Conservation (phyloP, 2,329 filamentous ascomycete genomes). For the Ciborinia camelliae region DNA sequence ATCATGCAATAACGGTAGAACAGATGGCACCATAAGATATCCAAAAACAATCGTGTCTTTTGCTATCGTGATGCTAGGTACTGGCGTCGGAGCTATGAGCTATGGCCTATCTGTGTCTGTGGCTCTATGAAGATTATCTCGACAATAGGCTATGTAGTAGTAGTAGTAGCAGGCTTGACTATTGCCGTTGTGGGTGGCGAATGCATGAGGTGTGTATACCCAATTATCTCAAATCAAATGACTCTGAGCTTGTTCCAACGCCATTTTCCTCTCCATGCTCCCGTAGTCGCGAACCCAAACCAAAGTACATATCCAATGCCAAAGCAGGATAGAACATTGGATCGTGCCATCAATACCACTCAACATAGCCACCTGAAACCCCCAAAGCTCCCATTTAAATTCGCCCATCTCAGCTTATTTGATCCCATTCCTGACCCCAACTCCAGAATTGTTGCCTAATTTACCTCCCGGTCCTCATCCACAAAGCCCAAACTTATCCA, state of each 20-base stretch:
- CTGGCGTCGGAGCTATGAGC: conserved; percentile 53
- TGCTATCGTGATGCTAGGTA: conserved; percentile 78
- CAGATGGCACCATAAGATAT: conserved; percentile 39
- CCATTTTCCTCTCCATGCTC: conserved; percentile 20
- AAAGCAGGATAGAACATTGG: conserved; percentile 13
- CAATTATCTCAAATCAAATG: conserved; percentile 18
- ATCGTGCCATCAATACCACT: conserved; percentile 3
- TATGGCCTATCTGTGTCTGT: conserved; percentile 47
- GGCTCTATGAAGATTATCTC: conserved; percentile 68
- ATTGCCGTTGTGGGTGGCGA: conserved; percentile 38
- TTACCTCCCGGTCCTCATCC: neutral
- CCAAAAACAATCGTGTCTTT: conserved; percentile 48
- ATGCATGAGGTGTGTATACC: conserved; percentile 30
- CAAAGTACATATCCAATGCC: neutral
- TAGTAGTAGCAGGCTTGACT: conserved; percentile 35
- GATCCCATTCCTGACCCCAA: conserved; percentile 1
- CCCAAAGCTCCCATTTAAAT: conserved; percentile 4
- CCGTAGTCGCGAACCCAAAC: neutral
- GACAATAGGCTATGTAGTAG: conserved; percentile 59
- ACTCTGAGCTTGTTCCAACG: conserved; percentile 14
- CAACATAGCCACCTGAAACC: neutral
- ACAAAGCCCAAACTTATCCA: neutral
- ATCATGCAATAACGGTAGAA: conserved; percentile 33
- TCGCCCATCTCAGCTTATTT: neutral
- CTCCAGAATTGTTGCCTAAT: neutral